Base-by-base conservation (phyloP, 805 yeast species). In the Trichomonascus vanleenenianus region DNA sequence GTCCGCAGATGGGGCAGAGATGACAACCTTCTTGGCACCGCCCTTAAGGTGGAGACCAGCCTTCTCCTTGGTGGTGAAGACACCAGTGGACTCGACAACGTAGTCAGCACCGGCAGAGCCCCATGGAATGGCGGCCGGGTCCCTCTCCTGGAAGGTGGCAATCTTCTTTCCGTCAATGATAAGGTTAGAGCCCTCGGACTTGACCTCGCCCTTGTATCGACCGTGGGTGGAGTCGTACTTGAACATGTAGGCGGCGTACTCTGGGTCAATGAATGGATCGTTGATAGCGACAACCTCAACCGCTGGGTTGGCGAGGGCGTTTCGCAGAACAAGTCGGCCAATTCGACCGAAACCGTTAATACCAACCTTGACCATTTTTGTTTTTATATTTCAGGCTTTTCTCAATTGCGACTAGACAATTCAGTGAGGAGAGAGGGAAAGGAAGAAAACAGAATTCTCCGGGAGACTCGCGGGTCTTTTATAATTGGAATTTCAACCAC, bases 141-240 rank as follows among this genome's bases (percentile, higher is more conserved):
- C 93, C 65, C 79, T 73, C 76, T 85, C 94, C 64, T 81, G 83
- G 76, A 70, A 79, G 59, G 83, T 80, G 60, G 71, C 65, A 66
- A 85, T 78, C 62, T 72, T 67, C 59, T 75, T 65, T 60, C 87
- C 91, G 66, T 82, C 77, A 65, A 86, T 78, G 68, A 82, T 67
- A 52, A 86, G 68, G 63, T 68, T 60, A 60, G 72, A 74, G 52
- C 72, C 86, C 55, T 76, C 76, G 48, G 59, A 51, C 57, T 71
- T 50, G 52, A 86, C 95, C 50, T 73, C 78, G 63, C 96, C 96
- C 63, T 73, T 68, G 82, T 68, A 87, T 65, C 73, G 74, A 63
- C 95, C 94, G 75, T 86, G 96, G 56, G 95, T 86, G 51, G 95
- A 85, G 72, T 86, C 96, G 73, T 85, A 86, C 76, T 86, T 87